Evolutionary conservation across 176 grass and related monocot species (phyloP), one percentile per base, ranked within the genome.

Genomic region (Oryza glumipatula): DNA sequence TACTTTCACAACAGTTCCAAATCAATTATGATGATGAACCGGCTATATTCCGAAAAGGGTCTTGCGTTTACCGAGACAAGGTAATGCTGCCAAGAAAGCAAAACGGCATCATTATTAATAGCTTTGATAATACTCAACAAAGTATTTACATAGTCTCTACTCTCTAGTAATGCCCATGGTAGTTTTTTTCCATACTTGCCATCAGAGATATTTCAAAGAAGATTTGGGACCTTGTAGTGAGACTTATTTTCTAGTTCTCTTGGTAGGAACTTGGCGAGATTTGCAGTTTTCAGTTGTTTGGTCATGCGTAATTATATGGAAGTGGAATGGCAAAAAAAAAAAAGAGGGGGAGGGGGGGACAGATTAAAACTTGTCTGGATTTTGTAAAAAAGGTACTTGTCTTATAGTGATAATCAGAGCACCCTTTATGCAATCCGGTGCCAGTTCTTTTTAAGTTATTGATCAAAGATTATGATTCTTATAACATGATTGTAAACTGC

Each of bases 21-120:
- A 73, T 90, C 75, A 94, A 90, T 23, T 94, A 94, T 66, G 76
- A 90, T 73, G 77, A 94, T 36, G 75, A 90, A 80, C 88, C 66
- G 32, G 78, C 86, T 88, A 90, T 94, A 47, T 90, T 88, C 47
- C 77, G 86, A 64, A 94, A 94, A 86, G 88, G 92, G 80, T 88
- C 88, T 6, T 88, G 82, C 80, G 83, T 90, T 83, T 94, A 90
- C 56, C 84, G 88, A 80, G 83, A 90, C 32, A 86, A 90, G 92
- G 92, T 94, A 83, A 82, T 56, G 7, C 35, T 44, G 13, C 30
- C 16, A 69, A 22, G 16, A 5, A 65, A 47, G 26, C 45, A 49
- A 8, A 38, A 32, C 41, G 21, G 10, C 47, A 41, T 23, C 19
- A 67, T 76, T 46, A 39, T 84, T 26, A 43, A 68, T 36, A 15